Evolutionary conservation across 2,329 filamentous ascomycete genomes (phyloP).

Genomic region (Pestalotiopsis sp.): DNA sequence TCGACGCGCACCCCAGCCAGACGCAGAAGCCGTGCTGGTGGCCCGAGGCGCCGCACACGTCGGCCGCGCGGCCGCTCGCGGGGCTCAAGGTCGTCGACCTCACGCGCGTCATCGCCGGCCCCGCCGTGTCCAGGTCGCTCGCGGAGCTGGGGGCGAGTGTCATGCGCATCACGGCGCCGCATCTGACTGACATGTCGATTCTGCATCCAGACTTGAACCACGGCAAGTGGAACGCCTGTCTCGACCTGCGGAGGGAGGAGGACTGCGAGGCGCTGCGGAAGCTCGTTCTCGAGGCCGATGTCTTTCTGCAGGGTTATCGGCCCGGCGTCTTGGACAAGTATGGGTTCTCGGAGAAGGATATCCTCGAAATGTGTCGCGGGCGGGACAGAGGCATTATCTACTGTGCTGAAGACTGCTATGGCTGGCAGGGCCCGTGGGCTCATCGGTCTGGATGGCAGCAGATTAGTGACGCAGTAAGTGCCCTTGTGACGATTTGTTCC

Average conservation of each 20-base stretch:
- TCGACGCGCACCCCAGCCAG: constrained; percentile 20
- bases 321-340: constrained; percentile 49
- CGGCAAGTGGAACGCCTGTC: constrained; percentile 50
- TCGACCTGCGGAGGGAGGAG: constrained; percentile 43
- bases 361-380: constrained; percentile 42
- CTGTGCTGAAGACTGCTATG: constrained; percentile 56
- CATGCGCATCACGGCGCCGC: constrained; percentile 42
- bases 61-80: constrained; percentile 41
- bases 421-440: constrained; percentile 50
- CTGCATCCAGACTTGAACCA: constrained; percentile 49
- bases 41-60: constrained; percentile 34
- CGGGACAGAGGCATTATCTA: constrained; percentile 47
- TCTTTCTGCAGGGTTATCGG: constrained; percentile 52
- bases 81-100: constrained; percentile 52
- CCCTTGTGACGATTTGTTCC: not conserved
- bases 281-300: constrained; percentile 50
- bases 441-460: constrained; percentile 55
- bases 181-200: constrained; percentile 40
- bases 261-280: constrained; percentile 39
- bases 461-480: constrained; percentile 47
- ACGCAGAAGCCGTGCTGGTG: constrained; percentile 43
- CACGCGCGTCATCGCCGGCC: constrained; percentile 50
- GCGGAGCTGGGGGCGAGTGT: constrained; percentile 50
- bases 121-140: constrained; percentile 42
- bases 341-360: constrained; percentile 43